Conservation (phyloP, 768 basidiomycete genomes). For the Xerocomellus chrysenteron region DNA sequence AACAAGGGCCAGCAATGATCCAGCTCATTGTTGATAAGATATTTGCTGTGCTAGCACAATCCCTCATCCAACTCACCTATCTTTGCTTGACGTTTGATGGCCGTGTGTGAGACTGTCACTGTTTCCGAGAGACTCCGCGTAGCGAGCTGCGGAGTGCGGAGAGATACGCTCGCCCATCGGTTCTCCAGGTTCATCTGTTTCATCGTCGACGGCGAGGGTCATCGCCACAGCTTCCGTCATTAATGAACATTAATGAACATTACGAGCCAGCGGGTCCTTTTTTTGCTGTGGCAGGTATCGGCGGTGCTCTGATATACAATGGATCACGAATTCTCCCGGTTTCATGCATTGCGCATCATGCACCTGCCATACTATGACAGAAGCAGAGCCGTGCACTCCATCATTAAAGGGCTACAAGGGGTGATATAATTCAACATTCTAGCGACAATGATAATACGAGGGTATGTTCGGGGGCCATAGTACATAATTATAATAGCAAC, state of each 20-base stretch:
- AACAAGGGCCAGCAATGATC: constrained; percentile 13
- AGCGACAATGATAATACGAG: constrained; percentile 6
- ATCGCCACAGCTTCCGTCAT: constrained; percentile 12
- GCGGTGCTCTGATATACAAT: neutral
- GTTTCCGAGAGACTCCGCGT: constrained; percentile 18
- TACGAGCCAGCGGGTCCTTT: neutral
- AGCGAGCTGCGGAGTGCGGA: constrained; percentile 20
- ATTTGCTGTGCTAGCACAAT: neutral
- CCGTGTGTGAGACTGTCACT: constrained; percentile 19
- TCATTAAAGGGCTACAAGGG: constrained; percentile 21
- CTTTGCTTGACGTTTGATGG: constrained; percentile 27
- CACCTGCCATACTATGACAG: neutral
- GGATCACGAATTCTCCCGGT: neutral
- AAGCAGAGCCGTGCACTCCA: neutral
- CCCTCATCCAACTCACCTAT: constrained; percentile 6
- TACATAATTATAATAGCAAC: constrained; percentile 17
- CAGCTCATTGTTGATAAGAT: constrained; percentile 27
- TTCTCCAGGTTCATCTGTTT: constrained; percentile 20
- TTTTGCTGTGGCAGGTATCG: neutral
- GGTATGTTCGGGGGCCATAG: constrained; percentile 11
- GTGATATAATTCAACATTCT: constrained; percentile 11
- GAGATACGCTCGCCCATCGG: constrained; percentile 13
- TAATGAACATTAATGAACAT: neutral
- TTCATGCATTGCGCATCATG: neutral
- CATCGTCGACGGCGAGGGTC: constrained; percentile 21